Percentiles rank a stretch among this genome's conserved stretches.
Evolutionary conservation across 352 stramenopile species (phyloP).

Genomic region (Phytophthora pseudosyringae): DNA sequence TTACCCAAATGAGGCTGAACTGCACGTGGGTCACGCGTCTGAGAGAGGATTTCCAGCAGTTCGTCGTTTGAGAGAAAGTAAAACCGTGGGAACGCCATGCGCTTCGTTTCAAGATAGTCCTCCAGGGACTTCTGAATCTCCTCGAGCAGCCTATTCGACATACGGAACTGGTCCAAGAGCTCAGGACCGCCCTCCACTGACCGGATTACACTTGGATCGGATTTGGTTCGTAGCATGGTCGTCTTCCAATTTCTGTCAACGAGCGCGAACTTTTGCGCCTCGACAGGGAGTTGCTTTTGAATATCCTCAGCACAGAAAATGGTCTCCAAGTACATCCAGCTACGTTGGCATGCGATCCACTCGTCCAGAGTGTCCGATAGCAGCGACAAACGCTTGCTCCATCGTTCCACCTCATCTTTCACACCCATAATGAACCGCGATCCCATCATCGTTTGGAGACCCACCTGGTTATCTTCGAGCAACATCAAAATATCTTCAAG

Average conservation of each 20-base stretch:
- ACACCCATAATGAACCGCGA: conserved; percentile 92
- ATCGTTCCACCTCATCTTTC: conserved; percentile 91
- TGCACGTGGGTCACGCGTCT: conserved; percentile 89
- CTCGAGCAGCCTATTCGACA: conserved; percentile 88
- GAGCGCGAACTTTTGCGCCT: conserved; percentile 86
- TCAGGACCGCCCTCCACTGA: conserved; percentile 77
- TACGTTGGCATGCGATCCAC: conserved; percentile 85
- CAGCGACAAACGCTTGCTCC: conserved; percentile 89
- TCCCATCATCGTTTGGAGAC: conserved; percentile 93
- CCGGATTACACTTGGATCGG: conserved; percentile 77
- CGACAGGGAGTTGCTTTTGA: conserved; percentile 86
- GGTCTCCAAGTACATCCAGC: conserved; percentile 92
- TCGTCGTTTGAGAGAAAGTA: conserved; percentile 95
- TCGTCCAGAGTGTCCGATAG: conserved; percentile 87
- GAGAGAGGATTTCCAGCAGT: conserved; percentile 90
- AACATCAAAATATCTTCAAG: conserved; percentile 91
- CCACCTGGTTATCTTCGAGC: conserved; percentile 93
- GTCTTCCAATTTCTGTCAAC: conserved; percentile 89
- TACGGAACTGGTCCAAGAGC: conserved; percentile 84
- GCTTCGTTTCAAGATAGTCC: conserved; percentile 93
- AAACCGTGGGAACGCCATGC: conserved; percentile 92
- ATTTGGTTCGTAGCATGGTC: conserved; percentile 82
- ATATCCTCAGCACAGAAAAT: conserved; percentile 92
- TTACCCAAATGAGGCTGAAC: conserved; percentile 92
- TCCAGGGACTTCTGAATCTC: conserved; percentile 93